Evolutionary conservation across 345 rosid genomes (phyloP).

Genomic region (Citrus cavaleriei): DNA sequence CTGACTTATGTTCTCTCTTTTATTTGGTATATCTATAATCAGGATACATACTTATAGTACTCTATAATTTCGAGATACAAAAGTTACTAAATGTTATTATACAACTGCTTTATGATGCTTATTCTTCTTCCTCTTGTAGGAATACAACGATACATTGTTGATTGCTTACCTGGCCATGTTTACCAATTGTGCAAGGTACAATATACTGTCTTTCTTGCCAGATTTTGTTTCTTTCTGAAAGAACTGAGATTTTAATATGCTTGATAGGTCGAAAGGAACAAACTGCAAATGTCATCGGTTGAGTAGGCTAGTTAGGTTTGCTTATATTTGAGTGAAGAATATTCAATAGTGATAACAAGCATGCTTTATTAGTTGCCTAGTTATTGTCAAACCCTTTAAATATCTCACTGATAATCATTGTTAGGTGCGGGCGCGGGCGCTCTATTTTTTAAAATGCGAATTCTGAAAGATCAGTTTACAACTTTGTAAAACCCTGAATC

Average conservation of each 20-base stretch:
- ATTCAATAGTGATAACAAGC: background rate
- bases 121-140: conserved; percentile 39
- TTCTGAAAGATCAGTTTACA: no score
- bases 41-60: background rate
- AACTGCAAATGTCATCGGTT: background rate
- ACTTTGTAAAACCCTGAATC: no score
- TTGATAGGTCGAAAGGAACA: background rate
- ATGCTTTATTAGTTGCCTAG: background rate
- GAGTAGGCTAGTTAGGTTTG: background rate
- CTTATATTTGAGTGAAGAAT: background rate
- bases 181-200: conserved; percentile 90
- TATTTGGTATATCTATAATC: background rate
- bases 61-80: background rate
- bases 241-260: background rate
- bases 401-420: no score
- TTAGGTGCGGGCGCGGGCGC: no score
- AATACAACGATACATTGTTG: conserved; percentile 85
- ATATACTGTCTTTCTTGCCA: background rate
- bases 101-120: background rate
- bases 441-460: no score
- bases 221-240: background rate
- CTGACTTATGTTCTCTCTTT: background rate
- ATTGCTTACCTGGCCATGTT: conserved; percentile 86
- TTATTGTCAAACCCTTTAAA: background rate
- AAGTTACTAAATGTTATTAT: background rate